phyloP scores from a whole-genome alignment of 202 grass and related monocot species.

The Elaeis oleifera region DNA sequence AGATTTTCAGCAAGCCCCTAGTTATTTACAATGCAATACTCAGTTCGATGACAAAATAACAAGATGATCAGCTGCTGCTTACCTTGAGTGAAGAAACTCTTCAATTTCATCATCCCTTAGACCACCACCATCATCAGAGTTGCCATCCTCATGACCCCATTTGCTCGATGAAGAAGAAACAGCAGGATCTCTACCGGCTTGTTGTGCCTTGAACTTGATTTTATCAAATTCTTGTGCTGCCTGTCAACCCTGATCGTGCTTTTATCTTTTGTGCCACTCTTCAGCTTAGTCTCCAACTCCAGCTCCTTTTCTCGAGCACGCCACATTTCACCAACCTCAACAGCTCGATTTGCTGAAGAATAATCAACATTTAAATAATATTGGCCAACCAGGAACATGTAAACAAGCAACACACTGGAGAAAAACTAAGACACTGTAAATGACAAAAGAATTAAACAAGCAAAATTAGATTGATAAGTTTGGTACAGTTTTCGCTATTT shows the following conservation, averaged over 20 bases:
- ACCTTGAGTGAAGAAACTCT: constrained; percentile 12
- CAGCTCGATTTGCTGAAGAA: constrained; percentile 61
- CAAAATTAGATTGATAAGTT: no score
- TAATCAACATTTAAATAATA: constrained; percentile 10
- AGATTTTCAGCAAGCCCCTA: no score
- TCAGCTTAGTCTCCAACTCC: constrained; percentile 53
- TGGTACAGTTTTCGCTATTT: no score
- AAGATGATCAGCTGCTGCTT: not conserved
- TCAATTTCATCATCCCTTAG: constrained; percentile 11
- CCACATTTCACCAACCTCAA: constrained; percentile 93
- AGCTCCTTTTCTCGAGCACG: constrained; percentile 68
- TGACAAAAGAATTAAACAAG: no score
- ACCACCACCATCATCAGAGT: not conserved
- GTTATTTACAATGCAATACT: no score
- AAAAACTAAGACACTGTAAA: no score
- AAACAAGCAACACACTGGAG: not conserved
- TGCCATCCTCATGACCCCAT: not conserved
- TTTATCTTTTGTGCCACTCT: constrained; percentile 26
- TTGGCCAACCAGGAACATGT: not conserved
- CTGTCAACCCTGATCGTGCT: constrained; percentile 25
- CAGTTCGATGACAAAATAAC: not conserved
- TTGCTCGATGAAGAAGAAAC: constrained; percentile 1
- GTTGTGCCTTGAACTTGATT: constrained; percentile 23
- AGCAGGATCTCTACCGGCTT: not conserved
- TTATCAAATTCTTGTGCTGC: constrained; percentile 28